Evolutionary conservation across 768 basidiomycete species (phyloP), one percentile per base, ranked within the genome.

Genomic region (Pleurotus platypus): DNA sequence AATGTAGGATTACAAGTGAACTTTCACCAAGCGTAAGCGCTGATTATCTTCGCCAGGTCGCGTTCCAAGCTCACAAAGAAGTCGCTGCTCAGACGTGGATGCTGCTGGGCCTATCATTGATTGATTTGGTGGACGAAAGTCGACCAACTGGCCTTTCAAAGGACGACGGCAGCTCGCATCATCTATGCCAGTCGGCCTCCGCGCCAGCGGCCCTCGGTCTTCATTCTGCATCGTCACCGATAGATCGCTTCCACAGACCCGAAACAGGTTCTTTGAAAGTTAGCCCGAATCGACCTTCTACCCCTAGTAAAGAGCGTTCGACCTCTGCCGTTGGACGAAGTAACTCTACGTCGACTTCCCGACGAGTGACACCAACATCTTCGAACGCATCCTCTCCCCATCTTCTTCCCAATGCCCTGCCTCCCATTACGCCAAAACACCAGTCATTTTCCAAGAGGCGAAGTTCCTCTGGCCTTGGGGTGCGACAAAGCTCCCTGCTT

Each of bases 81-180:
- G 72, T 78, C 3, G 79, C 80, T 2, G 85, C 84, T 1, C 86
- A 90, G 62, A 75, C 76, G 2, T 93, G 91, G 91, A 61, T 82
- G 7, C 69, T 92, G 1, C 67, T 93, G 16, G 78, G 74, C 11
- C 82, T 83, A 13, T 75, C 85, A 2, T 69, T 90, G 16, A 72
- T 72, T 0, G 77, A 85, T 51, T 66, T 82, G 47, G 60, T 78
- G 15, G 82, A 81, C 6, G 66, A 70, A 45, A 64, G 62, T 59
- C 42, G 67, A 42, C 46, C 68, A 60, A 57, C 73, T 56, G 63
- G 57, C 26, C 58, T 67, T 59, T 48, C 71, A 55, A 45, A 58
- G 2, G 16, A 45, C 22, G 26, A 22, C 18, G 1, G 15, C 53
- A 62, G 49, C 9, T 61, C 55, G 42, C 65, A 58, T 15, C 64